Percentiles rank a stretch among this genome's conserved stretches.
These are phyloP conservation scores for Brasilioporus rufonigricans DNA, from an alignment of 768 basidiomycete genomes.

Conservation along the genomic window DNA sequence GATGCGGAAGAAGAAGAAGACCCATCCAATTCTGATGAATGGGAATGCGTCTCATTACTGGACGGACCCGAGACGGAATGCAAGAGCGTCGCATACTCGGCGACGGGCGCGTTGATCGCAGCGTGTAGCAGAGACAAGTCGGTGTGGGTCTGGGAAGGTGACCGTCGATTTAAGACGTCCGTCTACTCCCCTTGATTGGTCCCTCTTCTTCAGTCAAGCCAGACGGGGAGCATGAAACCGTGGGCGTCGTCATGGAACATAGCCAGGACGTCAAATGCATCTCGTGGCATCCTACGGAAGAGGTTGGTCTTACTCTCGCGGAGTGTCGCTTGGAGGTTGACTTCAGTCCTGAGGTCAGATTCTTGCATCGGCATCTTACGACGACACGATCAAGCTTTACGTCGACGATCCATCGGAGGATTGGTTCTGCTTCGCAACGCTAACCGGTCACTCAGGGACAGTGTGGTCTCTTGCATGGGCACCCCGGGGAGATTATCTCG, in stretches of 20 bases:
- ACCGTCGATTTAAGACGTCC: constrained; percentile 10
- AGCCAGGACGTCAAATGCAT: constrained; percentile 94
- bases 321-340: neutral
- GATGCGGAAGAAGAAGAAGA: constrained; percentile 38
- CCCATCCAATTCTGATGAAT: constrained; percentile 47
- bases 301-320: constrained; percentile 49
- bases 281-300: constrained; percentile 93
- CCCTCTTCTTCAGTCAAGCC: constrained; percentile 61
- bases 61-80: constrained; percentile 98
- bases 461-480: constrained; percentile 90
- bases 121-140: constrained; percentile 96
- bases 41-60: constrained; percentile 84
- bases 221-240: constrained; percentile 91
- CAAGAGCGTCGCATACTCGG: constrained; percentile 85
- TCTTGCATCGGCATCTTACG: constrained; percentile 95
- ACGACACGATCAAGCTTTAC: constrained; percentile 93
- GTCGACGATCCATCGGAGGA: constrained; percentile 92
- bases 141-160: constrained; percentile 99
- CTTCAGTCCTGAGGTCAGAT: constrained; percentile 54
- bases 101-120: constrained; percentile 76
- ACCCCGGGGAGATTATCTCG: constrained; percentile 76
- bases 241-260: constrained; percentile 96
- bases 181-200: constrained; percentile 1
- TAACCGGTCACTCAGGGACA: constrained; percentile 80
- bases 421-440: constrained; percentile 85